Base-by-base conservation (phyloP, 495 filamentous ascomycete genomes). In the Neurospora terricola region DNA sequence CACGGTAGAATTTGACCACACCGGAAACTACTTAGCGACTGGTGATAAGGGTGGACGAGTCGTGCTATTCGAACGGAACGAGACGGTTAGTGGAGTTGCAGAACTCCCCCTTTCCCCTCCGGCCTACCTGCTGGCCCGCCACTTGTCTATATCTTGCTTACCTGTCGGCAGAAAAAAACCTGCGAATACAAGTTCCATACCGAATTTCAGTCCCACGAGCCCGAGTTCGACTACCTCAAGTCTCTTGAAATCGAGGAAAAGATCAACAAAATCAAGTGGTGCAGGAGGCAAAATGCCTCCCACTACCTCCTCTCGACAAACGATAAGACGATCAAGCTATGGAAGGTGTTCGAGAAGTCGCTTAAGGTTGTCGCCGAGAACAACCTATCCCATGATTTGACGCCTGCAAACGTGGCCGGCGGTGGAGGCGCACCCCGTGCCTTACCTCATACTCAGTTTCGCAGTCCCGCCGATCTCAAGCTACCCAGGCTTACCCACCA, bases 221-320 rank as follows among this genome's bases (percentile, higher is more conserved):
- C 96, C 27, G 96, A 99, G 82, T 99, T 99, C 82, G 96, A 99
- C 80, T 99, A 99, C 82, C 89, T 99, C 72, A 99, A 99, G 85
- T 99, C 96, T 27, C 87, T 99, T 73, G 96, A 99, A 85, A 99
- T 99, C 77, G 96, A 99, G 88, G 96, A 99, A 84, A 99, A 99
- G 86, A 99, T 99, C 88, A 99, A 99, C 88, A 99, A 99, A 87
- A 99, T 99, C 83, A 99, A 98, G 85, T 99, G 96, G 96, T 99
- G 96, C 82, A 90, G 92, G 78, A 90, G 96, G 83, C 94, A 97
- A 82, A 99, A 99, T 87, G 92, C 96, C 74, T 97, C 96, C 42
- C 96, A 99, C 84, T 99, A 97, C 82, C 90, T 99, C 36, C 90
- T 99, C 62, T 98, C 96, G 12, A 99, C 96, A 72, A 99, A 99